These are phyloP conservation scores for Thelephora aurantiotincta DNA, from an alignment of 768 basidiomycete genomes.

Conservation along the genomic window DNA sequence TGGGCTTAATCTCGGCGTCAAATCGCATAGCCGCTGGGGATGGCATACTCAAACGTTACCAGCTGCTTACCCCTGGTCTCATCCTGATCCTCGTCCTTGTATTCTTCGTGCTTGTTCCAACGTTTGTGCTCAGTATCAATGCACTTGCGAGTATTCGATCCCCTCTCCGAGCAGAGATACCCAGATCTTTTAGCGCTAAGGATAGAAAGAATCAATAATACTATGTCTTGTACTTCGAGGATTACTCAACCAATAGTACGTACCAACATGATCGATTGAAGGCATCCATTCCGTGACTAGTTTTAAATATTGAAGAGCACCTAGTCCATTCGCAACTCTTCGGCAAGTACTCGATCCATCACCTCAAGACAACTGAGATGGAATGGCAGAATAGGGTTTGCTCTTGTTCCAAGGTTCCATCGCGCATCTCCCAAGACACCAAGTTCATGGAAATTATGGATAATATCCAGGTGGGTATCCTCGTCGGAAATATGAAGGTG, in stretches of 20 bases:
- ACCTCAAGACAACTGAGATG: conserved; percentile 62
- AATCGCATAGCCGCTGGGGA: conserved; percentile 29
- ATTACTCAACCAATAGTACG: not conserved
- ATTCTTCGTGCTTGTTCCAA: conserved; percentile 55
- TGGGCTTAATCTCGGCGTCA: conserved; percentile 6
- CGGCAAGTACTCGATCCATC: conserved; percentile 31
- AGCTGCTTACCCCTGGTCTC: conserved; percentile 63
- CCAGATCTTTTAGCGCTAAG: conserved; percentile 50
- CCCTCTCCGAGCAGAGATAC: conserved; percentile 44
- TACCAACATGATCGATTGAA: not conserved
- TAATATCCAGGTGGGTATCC: conserved; percentile 37
- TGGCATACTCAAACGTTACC: conserved; percentile 61
- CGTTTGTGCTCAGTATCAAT: conserved; percentile 46
- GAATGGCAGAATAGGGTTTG: conserved; percentile 46
- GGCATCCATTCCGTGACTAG: not conserved
- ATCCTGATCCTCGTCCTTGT: conserved; percentile 50
- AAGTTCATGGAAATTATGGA: conserved; percentile 56
- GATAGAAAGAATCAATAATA: conserved; percentile 67
- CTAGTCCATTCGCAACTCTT: conserved; percentile 3
- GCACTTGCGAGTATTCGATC: conserved; percentile 66
- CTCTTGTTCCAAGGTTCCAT: conserved; percentile 27
- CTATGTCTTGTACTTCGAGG: not conserved
- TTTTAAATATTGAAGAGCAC: not conserved
- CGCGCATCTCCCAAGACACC: conserved; percentile 39
- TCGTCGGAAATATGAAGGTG: conserved; percentile 20